phyloP scores from a whole-genome alignment of 129 eudicot species.

The Centrapalus pauciflorus region DNA sequence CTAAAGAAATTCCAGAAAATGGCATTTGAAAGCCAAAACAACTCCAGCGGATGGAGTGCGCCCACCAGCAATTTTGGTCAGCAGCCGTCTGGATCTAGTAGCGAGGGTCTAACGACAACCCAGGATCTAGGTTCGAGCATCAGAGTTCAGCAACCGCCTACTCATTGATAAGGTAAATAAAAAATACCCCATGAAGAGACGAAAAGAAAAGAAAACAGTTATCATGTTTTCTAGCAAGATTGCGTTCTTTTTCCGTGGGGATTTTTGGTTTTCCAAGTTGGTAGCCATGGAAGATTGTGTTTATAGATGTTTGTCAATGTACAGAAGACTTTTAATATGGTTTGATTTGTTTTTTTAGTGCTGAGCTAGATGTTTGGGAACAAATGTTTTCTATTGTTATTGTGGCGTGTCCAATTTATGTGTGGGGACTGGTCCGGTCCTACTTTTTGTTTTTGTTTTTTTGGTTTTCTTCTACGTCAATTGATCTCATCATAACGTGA shows the following conservation, averaged over 20 bases:
- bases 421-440: not conserved
- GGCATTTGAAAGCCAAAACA: slow-evolving; percentile 54
- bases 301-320: slow-evolving; percentile 15
- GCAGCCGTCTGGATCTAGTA: slow-evolving; percentile 70
- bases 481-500: too few species aligned
- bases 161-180: slow-evolving; percentile 6
- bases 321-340: slow-evolving; percentile 15
- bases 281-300: slow-evolving; percentile 5
- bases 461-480: too few species aligned
- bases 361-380: slow-evolving; percentile 6
- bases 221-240: not conserved
- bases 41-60: slow-evolving; percentile 54
- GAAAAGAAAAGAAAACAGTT: not conserved
- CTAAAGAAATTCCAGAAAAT: slow-evolving; percentile 58
- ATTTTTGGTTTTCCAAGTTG: slow-evolving; percentile 2
- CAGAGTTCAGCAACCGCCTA: slow-evolving; percentile 21
- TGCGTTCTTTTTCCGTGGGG: slow-evolving; percentile 6
- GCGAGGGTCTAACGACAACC: slow-evolving; percentile 37
- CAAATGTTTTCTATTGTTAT: slow-evolving; percentile 9
- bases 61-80: slow-evolving; percentile 57
- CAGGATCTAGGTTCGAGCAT: slow-evolving; percentile 25
- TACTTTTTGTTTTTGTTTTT: too few species aligned
- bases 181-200: not conserved
- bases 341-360: slow-evolving; percentile 7
- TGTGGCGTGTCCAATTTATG: not conserved